Percentiles rank a stretch among this genome's conserved stretches.
phyloP scores from a whole-genome alignment of 441 rosid genomes.

The Sinapis alba region DNA sequence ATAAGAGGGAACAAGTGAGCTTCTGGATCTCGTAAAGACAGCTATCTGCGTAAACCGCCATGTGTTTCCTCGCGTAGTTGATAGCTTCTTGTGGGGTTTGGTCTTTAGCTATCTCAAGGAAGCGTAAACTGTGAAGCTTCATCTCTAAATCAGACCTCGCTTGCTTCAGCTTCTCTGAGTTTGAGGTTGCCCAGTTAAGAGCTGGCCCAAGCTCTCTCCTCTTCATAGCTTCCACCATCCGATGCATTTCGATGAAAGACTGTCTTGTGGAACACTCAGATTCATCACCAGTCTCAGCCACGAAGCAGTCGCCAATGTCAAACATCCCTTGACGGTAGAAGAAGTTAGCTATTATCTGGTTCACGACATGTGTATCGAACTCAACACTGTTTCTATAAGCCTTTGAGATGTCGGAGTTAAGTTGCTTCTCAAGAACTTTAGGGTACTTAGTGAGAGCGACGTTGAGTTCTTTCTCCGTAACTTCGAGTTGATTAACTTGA shows the following conservation, averaged over 20 bases:
- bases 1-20: constrained; percentile 57
- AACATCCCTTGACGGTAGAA: constrained; percentile 58
- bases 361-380: constrained; percentile 45
- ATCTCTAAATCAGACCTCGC: constrained; percentile 54
- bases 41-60: constrained; percentile 38
- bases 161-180: constrained; percentile 47
- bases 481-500: constrained; percentile 49
- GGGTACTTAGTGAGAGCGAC: constrained; percentile 51
- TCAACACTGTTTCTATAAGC: constrained; percentile 52
- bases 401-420: constrained; percentile 55
- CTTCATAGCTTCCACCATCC: constrained; percentile 54
- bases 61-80: constrained; percentile 46
- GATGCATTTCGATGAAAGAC: constrained; percentile 51
- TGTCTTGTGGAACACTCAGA: constrained; percentile 44
- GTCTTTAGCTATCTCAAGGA: constrained; percentile 46
- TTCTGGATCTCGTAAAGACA: constrained; percentile 48
- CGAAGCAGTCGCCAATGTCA: constrained; percentile 57
- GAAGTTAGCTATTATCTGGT: constrained; percentile 53
- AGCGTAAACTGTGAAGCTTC: constrained; percentile 56
- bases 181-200: constrained; percentile 48
- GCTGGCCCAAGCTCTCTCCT: constrained; percentile 51
- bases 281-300: constrained; percentile 47
- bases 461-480: constrained; percentile 53
- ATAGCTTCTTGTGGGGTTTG: constrained; percentile 48
- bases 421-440: constrained; percentile 51